A percentile compares a stretch with the other conserved stretches of the same genome.
Evolutionary conservation across 805 yeast genomes (phyloP).

Genomic region (Metschnikowia vanudenii): DNA sequence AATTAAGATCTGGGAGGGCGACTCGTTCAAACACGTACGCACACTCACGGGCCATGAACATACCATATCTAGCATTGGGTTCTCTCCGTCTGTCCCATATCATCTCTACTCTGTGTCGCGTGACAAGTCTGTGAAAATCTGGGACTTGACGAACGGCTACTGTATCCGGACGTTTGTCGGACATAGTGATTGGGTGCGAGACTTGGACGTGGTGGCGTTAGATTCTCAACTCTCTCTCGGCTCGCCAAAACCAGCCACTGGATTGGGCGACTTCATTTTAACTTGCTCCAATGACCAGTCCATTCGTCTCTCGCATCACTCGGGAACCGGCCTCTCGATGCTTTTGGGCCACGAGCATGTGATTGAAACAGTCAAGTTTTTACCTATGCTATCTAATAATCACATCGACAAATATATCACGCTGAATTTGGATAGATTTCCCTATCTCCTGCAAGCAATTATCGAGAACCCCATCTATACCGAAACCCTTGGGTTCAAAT

Average conservation of each 20-base stretch:
- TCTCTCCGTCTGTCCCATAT: conserved; percentile 46
- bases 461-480: conserved; percentile 28
- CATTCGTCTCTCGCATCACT: conserved; percentile 61
- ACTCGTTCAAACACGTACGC: conserved; percentile 50
- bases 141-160: conserved; percentile 71
- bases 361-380: conserved; percentile 66
- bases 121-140: conserved; percentile 57
- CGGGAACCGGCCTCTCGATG: conserved; percentile 66
- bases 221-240: conserved; percentile 17
- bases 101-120: conserved; percentile 61
- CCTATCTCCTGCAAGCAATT: conserved; percentile 34
- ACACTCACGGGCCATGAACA: conserved; percentile 86
- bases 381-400: conserved; percentile 52
- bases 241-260: conserved; percentile 9
- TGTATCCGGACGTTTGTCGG: conserved; percentile 65
- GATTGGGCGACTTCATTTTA: conserved; percentile 55
- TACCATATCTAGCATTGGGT: conserved; percentile 64
- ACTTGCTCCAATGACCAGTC: conserved; percentile 82
- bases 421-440: conserved; percentile 29
- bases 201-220: conserved; percentile 44
- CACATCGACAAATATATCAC: conserved; percentile 47
- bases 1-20: conserved; percentile 72
- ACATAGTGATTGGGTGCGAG: conserved; percentile 88
- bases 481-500: conserved; percentile 55
- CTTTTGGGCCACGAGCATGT: conserved; percentile 82